A percentile compares a stretch with the other conserved stretches of the same genome.
Evolutionary conservation across 2,329 filamentous ascomycete species (phyloP).

Genomic region (Trichoderma simmonsii): DNA sequence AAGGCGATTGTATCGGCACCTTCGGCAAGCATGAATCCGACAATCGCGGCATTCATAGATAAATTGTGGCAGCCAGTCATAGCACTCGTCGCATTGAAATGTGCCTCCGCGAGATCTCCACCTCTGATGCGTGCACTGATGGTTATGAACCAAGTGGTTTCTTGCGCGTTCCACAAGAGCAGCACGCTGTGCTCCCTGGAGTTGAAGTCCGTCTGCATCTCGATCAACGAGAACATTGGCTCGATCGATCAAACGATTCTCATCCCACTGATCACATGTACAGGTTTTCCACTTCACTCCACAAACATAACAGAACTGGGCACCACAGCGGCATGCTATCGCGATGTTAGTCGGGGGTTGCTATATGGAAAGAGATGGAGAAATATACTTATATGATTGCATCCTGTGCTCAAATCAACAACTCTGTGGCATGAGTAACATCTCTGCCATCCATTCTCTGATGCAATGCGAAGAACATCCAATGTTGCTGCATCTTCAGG

Average conservation of each 20-base stretch:
- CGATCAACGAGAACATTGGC: background rate
- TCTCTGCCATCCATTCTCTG: background rate
- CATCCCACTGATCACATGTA: background rate
- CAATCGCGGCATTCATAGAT: background rate
- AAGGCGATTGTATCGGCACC: background rate
- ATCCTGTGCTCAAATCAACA: background rate
- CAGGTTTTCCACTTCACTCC: background rate
- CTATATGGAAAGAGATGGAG: background rate
- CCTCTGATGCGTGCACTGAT: background rate
- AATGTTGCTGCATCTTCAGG: constrained; percentile 37
- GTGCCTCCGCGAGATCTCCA: background rate
- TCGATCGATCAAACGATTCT: background rate
- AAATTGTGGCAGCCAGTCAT: fast-evolving
- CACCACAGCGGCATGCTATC: background rate
- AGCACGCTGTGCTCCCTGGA: background rate
- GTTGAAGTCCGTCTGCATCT: background rate
- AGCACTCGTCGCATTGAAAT: background rate
- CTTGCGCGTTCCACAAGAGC: background rate
- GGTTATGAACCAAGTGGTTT: background rate
- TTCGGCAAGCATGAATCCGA: background rate
- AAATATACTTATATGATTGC: background rate
- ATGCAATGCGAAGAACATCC: background rate
- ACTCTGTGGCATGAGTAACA: background rate
- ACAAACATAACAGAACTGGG: background rate
- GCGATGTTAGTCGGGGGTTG: background rate